Evolutionary conservation across 257 asterid species (phyloP).

Genomic region (Solanum paucissectum): DNA sequence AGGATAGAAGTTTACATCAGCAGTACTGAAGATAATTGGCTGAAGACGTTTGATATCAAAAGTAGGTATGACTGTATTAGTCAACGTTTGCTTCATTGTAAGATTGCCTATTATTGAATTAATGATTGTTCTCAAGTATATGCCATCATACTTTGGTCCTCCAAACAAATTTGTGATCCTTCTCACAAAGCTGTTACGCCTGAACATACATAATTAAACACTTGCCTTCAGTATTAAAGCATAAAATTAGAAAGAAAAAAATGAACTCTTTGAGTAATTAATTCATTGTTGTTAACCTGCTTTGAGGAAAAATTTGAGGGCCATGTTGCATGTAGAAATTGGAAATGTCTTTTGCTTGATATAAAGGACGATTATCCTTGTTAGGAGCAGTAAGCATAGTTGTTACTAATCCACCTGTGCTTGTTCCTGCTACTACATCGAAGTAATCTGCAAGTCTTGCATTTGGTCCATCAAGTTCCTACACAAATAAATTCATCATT

Average conservation of each 20-base stretch:
- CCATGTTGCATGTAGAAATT: constrained; percentile 46
- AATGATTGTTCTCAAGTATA: constrained; percentile 20
- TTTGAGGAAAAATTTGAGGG: constrained; percentile 46
- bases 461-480: constrained; percentile 61
- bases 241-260: not conserved
- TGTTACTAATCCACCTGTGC: constrained; percentile 62
- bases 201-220: not conserved
- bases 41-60: constrained; percentile 44
- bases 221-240: not conserved
- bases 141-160: constrained; percentile 56
- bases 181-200: constrained; percentile 26
- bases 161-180: constrained; percentile 27
- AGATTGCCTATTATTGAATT: constrained; percentile 21
- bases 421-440: constrained; percentile 69
- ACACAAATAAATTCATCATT: not conserved
- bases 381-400: constrained; percentile 64
- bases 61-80: constrained; percentile 35
- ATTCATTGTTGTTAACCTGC: constrained; percentile 8
- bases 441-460: constrained; percentile 76
- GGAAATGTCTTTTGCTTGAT: constrained; percentile 42
- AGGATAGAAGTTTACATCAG: constrained; percentile 27
- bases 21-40: constrained; percentile 26
- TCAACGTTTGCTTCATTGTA: constrained; percentile 25
- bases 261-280: not conserved
- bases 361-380: constrained; percentile 40